Evolutionary conservation across 805 yeast genomes (phyloP).

Genomic region (Candida insectalens): DNA sequence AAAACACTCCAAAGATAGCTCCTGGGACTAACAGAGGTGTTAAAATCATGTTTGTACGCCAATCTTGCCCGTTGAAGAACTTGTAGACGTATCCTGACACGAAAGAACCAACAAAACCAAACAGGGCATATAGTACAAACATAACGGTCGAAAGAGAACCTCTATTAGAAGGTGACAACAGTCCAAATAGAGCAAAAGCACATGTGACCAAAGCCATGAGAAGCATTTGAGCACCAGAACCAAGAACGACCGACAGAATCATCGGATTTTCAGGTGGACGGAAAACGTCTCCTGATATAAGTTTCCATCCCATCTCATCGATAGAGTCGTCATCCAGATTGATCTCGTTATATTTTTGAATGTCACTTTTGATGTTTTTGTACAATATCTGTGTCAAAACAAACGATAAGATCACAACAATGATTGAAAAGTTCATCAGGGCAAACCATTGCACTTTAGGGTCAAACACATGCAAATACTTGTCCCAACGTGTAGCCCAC

Average conservation of each 20-base stretch:
- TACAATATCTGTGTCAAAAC: constrained; percentile 72
- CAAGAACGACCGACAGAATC: constrained; percentile 70
- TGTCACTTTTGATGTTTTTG: constrained; percentile 76
- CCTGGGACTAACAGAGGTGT: constrained; percentile 89
- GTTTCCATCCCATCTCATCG: constrained; percentile 96
- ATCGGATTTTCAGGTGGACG: constrained; percentile 68
- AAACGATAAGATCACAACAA: constrained; percentile 67
- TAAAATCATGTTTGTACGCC: constrained; percentile 78
- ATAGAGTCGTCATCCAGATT: constrained; percentile 79
- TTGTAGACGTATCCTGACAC: constrained; percentile 81
- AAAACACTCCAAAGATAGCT: constrained; percentile 47
- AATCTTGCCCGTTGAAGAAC: constrained; percentile 82
- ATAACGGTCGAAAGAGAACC: constrained; percentile 88
- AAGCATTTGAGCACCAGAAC: constrained; percentile 80
- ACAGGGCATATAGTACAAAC: constrained; percentile 73
- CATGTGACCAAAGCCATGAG: constrained; percentile 68
- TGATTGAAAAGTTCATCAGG: constrained; percentile 71
- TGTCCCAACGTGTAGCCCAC: constrained; percentile 99
- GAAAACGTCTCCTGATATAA: constrained; percentile 91
- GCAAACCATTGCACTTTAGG: constrained; percentile 97
- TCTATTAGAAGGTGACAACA: constrained; percentile 88
- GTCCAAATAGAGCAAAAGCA: constrained; percentile 77
- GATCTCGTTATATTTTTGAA: constrained; percentile 79
- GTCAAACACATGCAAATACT: constrained; percentile 82
- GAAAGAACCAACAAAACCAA: constrained; percentile 78